Base-by-base conservation (phyloP, 2,329 filamentous ascomycete species). In the Trichoderma cornu-damae region DNA sequence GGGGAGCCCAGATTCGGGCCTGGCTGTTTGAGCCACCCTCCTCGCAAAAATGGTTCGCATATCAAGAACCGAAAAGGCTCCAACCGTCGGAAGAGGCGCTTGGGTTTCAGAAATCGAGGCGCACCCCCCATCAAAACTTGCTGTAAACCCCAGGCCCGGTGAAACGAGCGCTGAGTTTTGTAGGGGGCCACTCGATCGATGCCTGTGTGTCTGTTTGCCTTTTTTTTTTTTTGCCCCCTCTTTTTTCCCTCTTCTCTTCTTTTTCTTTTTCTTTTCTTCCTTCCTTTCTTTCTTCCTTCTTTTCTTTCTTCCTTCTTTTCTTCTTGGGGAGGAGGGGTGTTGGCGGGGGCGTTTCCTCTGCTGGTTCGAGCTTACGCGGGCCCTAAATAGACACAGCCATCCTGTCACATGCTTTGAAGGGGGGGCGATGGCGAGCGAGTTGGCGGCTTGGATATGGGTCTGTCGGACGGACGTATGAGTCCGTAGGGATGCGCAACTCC, bases 101-200 rank as follows among this genome's bases (percentile, higher is more conserved):
- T 58, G 43, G 37, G 57, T 59, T 59, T 50, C 51, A 57, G 52
- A 49, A 49, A 22, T 57, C 52, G 57, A 51, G 57, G 51, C 52
- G 51, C 52, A 35, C 44, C 44, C 57, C 57, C 51, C 55, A 53
- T 32, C 48, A 43, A 32, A n/a, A n/a, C n/a, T 49, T 42, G 56
- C 40, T 40, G 8, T 5, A 37, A 26, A 12, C 28, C 32, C 37
- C 26, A 22, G 32, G n/a, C n/a, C 47, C 20, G 18, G 32, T 57
- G 53, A 38, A 57, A 48, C 44, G 4, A 4, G 18, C n/a, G 16
- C 20, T 18, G 11, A 20, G 20, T n/a, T n/a, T n/a, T n/a, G n/a
- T n/a, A n/a, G n/a, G n/a, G n/a, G n/a, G n/a, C n/a, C n/a, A n/a
- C n/a, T n/a, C n/a, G n/a, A n/a, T n/a, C n/a, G n/a, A n/a, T n/a